Conservation (phyloP, 2,329 filamentous ascomycete genomes). For the Fusarium devonianum region DNA sequence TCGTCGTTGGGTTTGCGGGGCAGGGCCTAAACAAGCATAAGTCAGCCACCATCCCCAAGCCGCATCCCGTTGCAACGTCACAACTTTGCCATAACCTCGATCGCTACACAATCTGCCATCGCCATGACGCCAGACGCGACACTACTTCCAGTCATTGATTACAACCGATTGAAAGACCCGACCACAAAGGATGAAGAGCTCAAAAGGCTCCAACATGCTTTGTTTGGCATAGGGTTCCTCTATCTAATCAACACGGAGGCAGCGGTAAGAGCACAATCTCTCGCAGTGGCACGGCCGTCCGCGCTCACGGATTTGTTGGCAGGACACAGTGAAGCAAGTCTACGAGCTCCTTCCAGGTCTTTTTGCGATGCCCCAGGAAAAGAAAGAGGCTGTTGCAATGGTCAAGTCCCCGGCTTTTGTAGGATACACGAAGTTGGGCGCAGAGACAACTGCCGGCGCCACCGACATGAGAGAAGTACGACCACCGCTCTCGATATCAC, state of each 20-base stretch:
- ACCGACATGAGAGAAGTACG: constrained; percentile 9
- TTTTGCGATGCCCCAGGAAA: background rate
- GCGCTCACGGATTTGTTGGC: background rate
- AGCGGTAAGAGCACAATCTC: background rate
- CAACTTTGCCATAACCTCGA: background rate
- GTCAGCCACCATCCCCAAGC: too few species aligned
- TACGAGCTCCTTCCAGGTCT: constrained; percentile 1
- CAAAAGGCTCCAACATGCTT: constrained; percentile 3
- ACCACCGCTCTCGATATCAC: background rate
- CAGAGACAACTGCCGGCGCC: constrained; percentile 3
- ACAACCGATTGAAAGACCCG: background rate
- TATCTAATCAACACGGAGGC: constrained; percentile 10
- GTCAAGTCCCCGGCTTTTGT: constrained; percentile 10
- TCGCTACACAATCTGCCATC: background rate
- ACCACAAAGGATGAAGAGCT: constrained; percentile 1
- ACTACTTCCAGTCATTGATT: constrained; percentile 2
- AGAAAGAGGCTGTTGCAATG: constrained; percentile 6
- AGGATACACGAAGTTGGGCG: constrained; percentile 1
- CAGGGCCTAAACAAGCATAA: too few species aligned
- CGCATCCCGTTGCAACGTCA: too few species aligned
- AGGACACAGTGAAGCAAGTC: constrained; percentile 1
- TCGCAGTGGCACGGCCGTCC: background rate
- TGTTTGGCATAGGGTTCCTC: constrained; percentile 3
- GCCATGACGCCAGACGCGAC: constrained; percentile 1
- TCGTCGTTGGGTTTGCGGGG: too few species aligned